phyloP scores from a whole-genome alignment of 306 rosid species.

The Notholithocarpus densiflorus region DNA sequence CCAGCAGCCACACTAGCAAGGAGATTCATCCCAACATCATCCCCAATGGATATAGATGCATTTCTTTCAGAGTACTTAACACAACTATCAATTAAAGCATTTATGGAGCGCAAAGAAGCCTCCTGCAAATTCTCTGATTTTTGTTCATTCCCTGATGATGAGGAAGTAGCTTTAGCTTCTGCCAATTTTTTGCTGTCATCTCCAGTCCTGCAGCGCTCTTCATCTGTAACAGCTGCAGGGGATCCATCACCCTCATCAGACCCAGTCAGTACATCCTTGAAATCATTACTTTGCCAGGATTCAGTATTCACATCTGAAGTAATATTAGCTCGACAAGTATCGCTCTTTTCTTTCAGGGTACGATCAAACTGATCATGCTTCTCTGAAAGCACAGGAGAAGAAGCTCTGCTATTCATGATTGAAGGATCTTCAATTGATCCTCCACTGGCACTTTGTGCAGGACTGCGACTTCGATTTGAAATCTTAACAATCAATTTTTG shows the following conservation, averaged over 20 bases:
- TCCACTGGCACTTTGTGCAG: slow-evolving; percentile 49
- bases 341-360: slow-evolving; percentile 42
- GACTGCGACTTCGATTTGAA: slow-evolving; percentile 61
- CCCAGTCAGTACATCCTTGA: slow-evolving; percentile 49
- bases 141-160: slow-evolving; percentile 42
- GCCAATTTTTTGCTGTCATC: slow-evolving; percentile 38
- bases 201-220: slow-evolving; percentile 39
- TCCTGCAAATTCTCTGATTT: slow-evolving; percentile 52
- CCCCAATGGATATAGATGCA: slow-evolving; percentile 41
- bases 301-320: slow-evolving; percentile 45
- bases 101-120: slow-evolving; percentile 69
- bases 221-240: slow-evolving; percentile 38
- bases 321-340: slow-evolving; percentile 36
- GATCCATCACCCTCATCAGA: slow-evolving; percentile 57
- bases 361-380: slow-evolving; percentile 56
- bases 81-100: slow-evolving; percentile 81
- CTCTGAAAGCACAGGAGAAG: slow-evolving; percentile 54
- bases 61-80: slow-evolving; percentile 64
- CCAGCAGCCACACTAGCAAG: slow-evolving; percentile 95
- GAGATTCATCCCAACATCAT: slow-evolving; percentile 84
- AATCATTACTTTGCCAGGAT: slow-evolving; percentile 48
- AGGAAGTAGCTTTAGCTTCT: slow-evolving; percentile 49
- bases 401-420: slow-evolving; percentile 44
- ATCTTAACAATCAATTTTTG: slow-evolving; percentile 64
- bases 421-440: slow-evolving; percentile 54